Evolutionary conservation across 1,139 yeast species (phyloP), one percentile per base, ranked within the genome.

Genomic region (Lodderomyces theae): DNA sequence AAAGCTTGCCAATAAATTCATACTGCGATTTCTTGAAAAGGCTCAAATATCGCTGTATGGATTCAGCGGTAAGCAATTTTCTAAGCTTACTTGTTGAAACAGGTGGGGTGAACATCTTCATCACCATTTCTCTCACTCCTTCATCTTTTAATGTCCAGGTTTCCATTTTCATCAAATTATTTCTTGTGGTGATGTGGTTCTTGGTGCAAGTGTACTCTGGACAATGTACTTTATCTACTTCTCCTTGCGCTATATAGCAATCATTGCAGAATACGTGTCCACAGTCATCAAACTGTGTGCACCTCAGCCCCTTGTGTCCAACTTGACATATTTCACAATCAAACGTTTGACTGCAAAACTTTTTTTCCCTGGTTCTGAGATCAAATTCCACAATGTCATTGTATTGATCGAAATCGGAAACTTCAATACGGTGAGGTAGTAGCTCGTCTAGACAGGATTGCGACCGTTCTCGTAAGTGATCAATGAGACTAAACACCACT

Each of bases 301-400:
- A 72, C 2, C 54, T 46, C 0, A 41, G 38, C 1, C 90, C 89
- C 46, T 74, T 75, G 41, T 61, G 61, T 32, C 64, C 69, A 28
- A 66, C 70, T 51, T 79, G 81, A 50, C 89, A 82, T 2, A 82
- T 80, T 15, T 74, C 78, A 54, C 89, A 83, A 2, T 61, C 52
- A 50, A 71, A 80, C 2, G 82, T 68, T 24, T 57, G 54, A 10
- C 48, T 42, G 5, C 67, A 51, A 49, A 77, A 76, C 13, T 63
- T 60, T 1, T 55, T 47, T 16, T 53, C 46, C n/a, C 37, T 39
- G n/a, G 26, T 18, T 4, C 29, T 17, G 16, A 18, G 28, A 33
- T 48, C 49, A 34, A 29, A 40, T 3, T 42, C 42, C 5, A 42
- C 6, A 2, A 39, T 5, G 9, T 40, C 30, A 23, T 45, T 32